Conservation (phyloP, 2,329 filamentous ascomycete genomes). For the Hypomyces rosellus region DNA sequence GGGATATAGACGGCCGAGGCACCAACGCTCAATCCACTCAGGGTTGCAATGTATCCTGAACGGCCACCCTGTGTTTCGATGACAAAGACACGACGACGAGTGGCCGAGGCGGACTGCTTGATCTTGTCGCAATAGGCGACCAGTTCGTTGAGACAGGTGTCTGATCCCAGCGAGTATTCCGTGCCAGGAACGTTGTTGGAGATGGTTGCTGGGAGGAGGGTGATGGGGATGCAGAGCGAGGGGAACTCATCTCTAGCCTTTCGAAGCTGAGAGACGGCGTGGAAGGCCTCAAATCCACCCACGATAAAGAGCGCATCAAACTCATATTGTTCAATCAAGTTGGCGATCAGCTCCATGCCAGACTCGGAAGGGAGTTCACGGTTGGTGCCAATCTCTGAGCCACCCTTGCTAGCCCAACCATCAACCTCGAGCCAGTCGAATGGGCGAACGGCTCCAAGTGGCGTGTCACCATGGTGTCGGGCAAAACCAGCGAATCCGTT, state of each 20-base stretch:
- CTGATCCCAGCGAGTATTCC: slow-evolving; percentile 92
- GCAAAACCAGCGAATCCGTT: slow-evolving; percentile 95
- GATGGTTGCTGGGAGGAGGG: slow-evolving; percentile 89
- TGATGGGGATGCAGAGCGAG: slow-evolving; percentile 86
- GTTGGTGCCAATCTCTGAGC: slow-evolving; percentile 97
- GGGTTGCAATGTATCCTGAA: slow-evolving; percentile 87
- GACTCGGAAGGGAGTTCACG: slow-evolving; percentile 81
- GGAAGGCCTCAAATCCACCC: slow-evolving; percentile 95
- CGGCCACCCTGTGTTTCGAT: slow-evolving; percentile 96
- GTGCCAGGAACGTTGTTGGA: slow-evolving; percentile 98
- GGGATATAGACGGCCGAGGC: slow-evolving; percentile 93
- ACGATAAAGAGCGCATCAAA: slow-evolving; percentile 90
- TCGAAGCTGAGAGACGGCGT: slow-evolving; percentile 80
- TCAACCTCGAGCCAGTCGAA: slow-evolving; percentile 94
- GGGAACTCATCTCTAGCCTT: slow-evolving; percentile 72
- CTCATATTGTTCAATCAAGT: slow-evolving; percentile 76
- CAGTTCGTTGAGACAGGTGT: slow-evolving; percentile 93
- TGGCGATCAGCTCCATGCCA: slow-evolving; percentile 75
- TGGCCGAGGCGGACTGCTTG: slow-evolving; percentile 92
- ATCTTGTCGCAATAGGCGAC: slow-evolving; percentile 96
- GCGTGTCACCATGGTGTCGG: slow-evolving; percentile 80
- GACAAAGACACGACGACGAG: slow-evolving; percentile 88
- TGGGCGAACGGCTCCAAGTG: slow-evolving; percentile 73
- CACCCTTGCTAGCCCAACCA: slow-evolving; percentile 90
- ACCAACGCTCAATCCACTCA: slow-evolving; percentile 86